These are phyloP conservation scores for Trypanosoma theileri DNA, from an alignment of 208 protist genomes.

Conservation along the genomic window DNA sequence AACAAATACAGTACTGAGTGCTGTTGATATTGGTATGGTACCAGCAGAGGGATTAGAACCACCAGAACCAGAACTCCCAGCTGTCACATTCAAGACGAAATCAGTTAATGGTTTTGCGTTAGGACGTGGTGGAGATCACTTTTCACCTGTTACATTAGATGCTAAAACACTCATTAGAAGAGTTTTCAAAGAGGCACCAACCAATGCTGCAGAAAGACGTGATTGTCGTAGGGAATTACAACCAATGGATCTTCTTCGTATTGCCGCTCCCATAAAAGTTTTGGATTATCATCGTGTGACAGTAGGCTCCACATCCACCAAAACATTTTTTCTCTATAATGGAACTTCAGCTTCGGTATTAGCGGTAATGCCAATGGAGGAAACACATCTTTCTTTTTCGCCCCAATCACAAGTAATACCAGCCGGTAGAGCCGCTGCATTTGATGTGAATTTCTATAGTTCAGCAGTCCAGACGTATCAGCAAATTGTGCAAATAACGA, in stretches of 20 bases:
- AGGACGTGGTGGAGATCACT: slow-evolving; percentile 33
- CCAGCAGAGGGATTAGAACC: slow-evolving; percentile 72
- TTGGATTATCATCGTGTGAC: slow-evolving; percentile 91
- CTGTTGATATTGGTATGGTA: slow-evolving; percentile 85
- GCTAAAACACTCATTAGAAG: slow-evolving; percentile 79
- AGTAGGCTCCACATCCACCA: slow-evolving; percentile 67
- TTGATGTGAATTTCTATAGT: slow-evolving; percentile 86
- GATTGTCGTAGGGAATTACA: slow-evolving; percentile 90
- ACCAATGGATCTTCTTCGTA: slow-evolving; percentile 82
- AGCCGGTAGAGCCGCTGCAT: slow-evolving; percentile 83
- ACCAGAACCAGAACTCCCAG: slow-evolving; percentile 42
- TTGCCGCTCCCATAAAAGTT: slow-evolving; percentile 78
- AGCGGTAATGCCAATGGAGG: slow-evolving; percentile 74
- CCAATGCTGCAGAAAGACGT: slow-evolving; percentile 79
- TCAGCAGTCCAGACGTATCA: slow-evolving; percentile 64
- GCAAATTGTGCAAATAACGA: slow-evolving; percentile 83
- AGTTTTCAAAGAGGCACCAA: slow-evolving; percentile 74
- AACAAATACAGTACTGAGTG: slow-evolving; percentile 20
- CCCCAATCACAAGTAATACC: slow-evolving; percentile 91
- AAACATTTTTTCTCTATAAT: slow-evolving; percentile 92
- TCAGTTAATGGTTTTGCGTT: slow-evolving; percentile 27
- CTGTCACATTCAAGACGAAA: slow-evolving; percentile 9
- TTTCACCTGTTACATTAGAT: slow-evolving; percentile 68
- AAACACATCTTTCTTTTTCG: slow-evolving; percentile 55
- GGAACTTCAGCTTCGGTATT: slow-evolving; percentile 74